phyloP scores from a whole-genome alignment of 2,329 filamentous ascomycete species.

The Thermothelomyces thermophilus region DNA sequence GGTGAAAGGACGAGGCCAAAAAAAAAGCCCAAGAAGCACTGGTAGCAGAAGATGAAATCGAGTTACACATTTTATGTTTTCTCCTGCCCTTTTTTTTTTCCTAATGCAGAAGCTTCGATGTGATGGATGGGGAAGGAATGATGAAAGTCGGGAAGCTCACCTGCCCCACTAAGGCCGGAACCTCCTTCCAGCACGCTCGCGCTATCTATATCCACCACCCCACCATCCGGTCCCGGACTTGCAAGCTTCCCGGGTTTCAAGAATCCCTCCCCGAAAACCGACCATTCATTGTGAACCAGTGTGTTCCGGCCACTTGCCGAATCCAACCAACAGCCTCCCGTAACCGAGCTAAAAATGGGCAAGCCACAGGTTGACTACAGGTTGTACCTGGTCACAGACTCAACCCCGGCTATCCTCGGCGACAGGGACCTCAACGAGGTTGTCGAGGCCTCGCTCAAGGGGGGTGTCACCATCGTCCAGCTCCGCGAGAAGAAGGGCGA shows the following conservation, averaged over 20 bases:
- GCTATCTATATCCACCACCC: not conserved
- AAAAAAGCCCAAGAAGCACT: no score
- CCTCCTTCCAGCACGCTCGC: no score
- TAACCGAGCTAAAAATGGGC: constrained; percentile 5
- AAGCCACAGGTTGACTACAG: constrained; percentile 57
- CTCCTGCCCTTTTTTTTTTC: no score
- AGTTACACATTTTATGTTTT: no score
- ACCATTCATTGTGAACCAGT: no score
- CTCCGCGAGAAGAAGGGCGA: constrained; percentile 83
- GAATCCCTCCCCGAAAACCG: no score
- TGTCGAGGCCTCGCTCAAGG: constrained; percentile 67
- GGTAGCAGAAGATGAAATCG: no score
- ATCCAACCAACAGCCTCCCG: not conserved
- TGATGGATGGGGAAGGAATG: no score
- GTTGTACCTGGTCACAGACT: constrained; percentile 89
- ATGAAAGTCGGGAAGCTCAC: no score
- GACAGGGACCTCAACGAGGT: constrained; percentile 62
- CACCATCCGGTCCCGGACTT: not conserved
- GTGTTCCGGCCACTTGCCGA: not conserved
- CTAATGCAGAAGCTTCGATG: no score
- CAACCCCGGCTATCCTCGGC: constrained; percentile 76
- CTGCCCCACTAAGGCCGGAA: no score
- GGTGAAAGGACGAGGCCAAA: no score
- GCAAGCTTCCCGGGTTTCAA: not conserved
- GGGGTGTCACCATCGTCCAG: constrained; percentile 81